Conservation (phyloP, 345 rosid species). For the Acer negundo region DNA sequence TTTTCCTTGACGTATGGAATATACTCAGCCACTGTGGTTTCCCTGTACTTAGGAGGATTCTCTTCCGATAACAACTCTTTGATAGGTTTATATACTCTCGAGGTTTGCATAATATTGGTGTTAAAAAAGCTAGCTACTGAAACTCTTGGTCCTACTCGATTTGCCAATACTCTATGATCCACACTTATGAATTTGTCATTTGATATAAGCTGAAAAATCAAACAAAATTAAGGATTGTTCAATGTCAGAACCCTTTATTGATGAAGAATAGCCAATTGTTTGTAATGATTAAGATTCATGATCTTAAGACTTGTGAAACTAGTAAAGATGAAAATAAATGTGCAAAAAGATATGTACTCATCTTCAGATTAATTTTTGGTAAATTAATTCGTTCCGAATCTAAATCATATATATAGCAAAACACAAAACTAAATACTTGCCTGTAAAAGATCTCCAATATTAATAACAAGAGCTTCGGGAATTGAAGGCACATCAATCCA, state of each 20-base stretch:
- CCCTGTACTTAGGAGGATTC: conserved; percentile 26
- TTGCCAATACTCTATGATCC: conserved; percentile 39
- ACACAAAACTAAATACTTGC: conserved; percentile 26
- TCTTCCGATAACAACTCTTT: conserved; percentile 25
- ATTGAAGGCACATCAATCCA: conserved; percentile 51
- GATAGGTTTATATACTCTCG: conserved; percentile 30
- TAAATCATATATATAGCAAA: too few species aligned
- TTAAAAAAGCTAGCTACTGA: conserved; percentile 44
- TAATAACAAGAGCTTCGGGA: conserved; percentile 53
- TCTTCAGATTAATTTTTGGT: too few species aligned
- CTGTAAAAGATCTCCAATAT: conserved; percentile 61
- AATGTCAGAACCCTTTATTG: too few species aligned
- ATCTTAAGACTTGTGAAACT: too few species aligned
- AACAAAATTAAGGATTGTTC: neutral
- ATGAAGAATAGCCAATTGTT: too few species aligned
- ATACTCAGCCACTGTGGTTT: conserved; percentile 20
- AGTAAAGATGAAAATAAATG: too few species aligned
- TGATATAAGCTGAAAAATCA: conserved; percentile 34
- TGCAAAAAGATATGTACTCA: too few species aligned
- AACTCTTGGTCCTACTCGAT: conserved; percentile 30
- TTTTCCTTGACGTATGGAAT: neutral
- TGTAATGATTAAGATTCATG: too few species aligned
- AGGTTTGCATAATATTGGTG: conserved; percentile 13
- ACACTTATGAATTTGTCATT: conserved; percentile 35
- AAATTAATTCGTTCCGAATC: too few species aligned